Percentiles rank a stretch among this genome's conserved stretches.
Conservation (phyloP, 805 yeast species). For the Ogataea zsoltii region DNA sequence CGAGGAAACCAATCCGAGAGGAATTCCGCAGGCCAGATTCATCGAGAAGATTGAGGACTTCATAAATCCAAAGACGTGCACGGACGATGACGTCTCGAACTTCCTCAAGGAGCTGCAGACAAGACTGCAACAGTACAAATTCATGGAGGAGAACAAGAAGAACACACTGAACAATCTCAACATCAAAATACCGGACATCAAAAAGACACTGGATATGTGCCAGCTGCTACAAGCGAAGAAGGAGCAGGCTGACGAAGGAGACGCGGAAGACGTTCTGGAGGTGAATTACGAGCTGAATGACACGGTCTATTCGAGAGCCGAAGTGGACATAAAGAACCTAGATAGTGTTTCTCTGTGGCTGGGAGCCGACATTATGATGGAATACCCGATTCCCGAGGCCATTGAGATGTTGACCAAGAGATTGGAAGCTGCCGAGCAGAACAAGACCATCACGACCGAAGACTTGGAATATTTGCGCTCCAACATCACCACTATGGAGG, state of each 20-base stretch:
- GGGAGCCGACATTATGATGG: constrained; percentile 98
- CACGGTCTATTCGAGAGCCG: constrained; percentile 85
- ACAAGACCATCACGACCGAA: constrained; percentile 64
- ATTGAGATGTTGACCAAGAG: constrained; percentile 63
- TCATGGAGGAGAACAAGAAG: constrained; percentile 67
- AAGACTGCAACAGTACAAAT: constrained; percentile 84
- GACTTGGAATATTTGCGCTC: constrained; percentile 84
- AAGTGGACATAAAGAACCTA: constrained; percentile 56
- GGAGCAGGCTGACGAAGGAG: constrained; percentile 29
- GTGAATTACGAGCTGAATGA: constrained; percentile 93
- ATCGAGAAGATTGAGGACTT: constrained; percentile 78
- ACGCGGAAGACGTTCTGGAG: constrained; percentile 42
- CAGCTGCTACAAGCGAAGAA: constrained; percentile 54
- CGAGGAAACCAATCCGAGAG: constrained; percentile 77
- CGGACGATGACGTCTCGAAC: constrained; percentile 37
- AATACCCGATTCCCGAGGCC: constrained; percentile 90
- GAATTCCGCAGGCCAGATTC: constrained; percentile 96
- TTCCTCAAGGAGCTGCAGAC: constrained; percentile 79
- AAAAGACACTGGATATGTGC: constrained; percentile 78
- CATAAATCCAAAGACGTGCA: constrained; percentile 46
- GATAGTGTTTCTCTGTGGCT: constrained; percentile 81
- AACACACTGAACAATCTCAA: constrained; percentile 53
- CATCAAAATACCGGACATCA: constrained; percentile 86
- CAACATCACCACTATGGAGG: constrained; percentile 96
- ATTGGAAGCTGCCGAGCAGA: constrained; percentile 60